A percentile compares a stretch with the other conserved stretches of the same genome.
Conservation (phyloP, 305 asterid genomes). For the Fraxinus sp. region DNA sequence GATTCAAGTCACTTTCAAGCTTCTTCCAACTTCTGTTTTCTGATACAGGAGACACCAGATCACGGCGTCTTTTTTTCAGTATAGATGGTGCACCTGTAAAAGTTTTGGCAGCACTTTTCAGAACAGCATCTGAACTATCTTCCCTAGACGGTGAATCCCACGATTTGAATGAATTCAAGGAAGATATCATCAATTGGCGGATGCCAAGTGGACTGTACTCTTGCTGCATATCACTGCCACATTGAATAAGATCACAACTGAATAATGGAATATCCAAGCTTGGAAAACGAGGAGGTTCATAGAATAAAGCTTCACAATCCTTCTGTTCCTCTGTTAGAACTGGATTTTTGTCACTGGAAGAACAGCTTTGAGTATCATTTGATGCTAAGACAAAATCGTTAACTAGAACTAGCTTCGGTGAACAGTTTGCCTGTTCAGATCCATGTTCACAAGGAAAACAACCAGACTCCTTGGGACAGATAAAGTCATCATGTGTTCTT, state of each 20-base stretch:
- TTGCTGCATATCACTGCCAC: conserved; percentile 76
- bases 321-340: conserved; percentile 37
- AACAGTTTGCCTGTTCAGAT: conserved; percentile 40
- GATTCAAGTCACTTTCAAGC: conserved; percentile 50
- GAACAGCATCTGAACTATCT: conserved; percentile 49
- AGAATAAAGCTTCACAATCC: conserved; percentile 50
- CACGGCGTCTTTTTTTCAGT: background rate
- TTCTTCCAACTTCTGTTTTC: conserved; percentile 82
- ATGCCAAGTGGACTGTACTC: conserved; percentile 97
- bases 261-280: conserved; percentile 90
- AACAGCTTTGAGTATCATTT: conserved; percentile 36
- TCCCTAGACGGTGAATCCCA: conserved; percentile 92
- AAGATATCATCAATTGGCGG: conserved; percentile 75
- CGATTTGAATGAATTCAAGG: conserved; percentile 69
- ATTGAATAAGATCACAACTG: conserved; percentile 82
- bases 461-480: conserved; percentile 40
- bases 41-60: conserved; percentile 56
- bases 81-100: background rate
- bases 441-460: conserved; percentile 42
- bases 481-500: conserved; percentile 37
- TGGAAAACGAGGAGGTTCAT: conserved; percentile 57
- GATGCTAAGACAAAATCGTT: conserved; percentile 53
- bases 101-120: background rate
- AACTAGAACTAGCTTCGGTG: conserved; percentile 47
- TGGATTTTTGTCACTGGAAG: conserved; percentile 32